phyloP scores from a whole-genome alignment of 1,284 basidiomycete genomes.

The Moesziomyces sp. region DNA sequence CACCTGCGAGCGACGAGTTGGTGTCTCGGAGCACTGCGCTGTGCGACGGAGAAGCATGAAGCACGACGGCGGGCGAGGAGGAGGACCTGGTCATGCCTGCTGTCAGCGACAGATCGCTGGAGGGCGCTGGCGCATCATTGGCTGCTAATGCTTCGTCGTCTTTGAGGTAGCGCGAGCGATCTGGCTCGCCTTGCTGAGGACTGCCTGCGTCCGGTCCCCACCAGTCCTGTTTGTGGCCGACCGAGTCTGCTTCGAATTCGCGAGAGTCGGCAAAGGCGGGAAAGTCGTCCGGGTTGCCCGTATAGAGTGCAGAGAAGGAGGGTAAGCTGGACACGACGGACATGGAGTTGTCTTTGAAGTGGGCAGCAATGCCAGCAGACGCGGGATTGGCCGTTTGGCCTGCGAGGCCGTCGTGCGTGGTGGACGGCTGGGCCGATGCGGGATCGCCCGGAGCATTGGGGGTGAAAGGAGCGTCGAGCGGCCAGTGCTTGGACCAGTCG shows the following conservation, averaged over 20 bases:
- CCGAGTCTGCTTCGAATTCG: constrained; percentile 28
- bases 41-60: constrained; percentile 9
- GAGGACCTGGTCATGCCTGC: constrained; percentile 28
- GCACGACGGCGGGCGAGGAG: constrained; percentile 32
- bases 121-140: not conserved
- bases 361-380: constrained; percentile 8
- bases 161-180: not conserved
- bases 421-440: too few species aligned
- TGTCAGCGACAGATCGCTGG: not conserved
- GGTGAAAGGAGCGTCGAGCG: constrained; percentile 52
- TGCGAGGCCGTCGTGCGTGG: not conserved
- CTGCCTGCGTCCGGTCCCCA: not conserved
- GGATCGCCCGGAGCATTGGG: constrained; percentile 28
- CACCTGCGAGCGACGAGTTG: constrained; percentile 2
- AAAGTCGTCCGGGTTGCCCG: constrained; percentile 59
- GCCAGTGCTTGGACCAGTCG: constrained; percentile 56
- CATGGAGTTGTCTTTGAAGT: constrained; percentile 23
- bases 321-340: constrained; percentile 52
- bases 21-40: constrained; percentile 9
- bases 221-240: constrained; percentile 22
- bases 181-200: constrained; percentile 3
- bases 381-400: constrained; percentile 1
- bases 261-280: constrained; percentile 57
- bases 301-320: constrained; percentile 60
- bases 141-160: not conserved